These are phyloP conservation scores for Alternaria longipes DNA, from an alignment of 2,329 filamentous ascomycete genomes.

Conservation along the genomic window DNA sequence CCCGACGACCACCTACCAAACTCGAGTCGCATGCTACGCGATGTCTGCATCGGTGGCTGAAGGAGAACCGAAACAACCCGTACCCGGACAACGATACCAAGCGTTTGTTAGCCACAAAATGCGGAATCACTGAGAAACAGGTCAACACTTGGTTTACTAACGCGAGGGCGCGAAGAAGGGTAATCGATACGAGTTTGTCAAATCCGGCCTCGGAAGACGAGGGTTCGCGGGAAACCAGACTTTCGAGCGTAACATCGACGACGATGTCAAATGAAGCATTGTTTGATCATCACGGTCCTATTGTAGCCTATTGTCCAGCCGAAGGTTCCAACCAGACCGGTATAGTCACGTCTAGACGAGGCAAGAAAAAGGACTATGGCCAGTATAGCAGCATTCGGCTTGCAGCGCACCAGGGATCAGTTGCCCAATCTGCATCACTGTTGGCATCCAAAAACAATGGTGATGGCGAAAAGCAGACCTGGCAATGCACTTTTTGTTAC, in stretches of 20 bases:
- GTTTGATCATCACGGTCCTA: constrained; percentile 3
- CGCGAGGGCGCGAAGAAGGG: constrained; percentile 41
- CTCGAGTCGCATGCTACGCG: constrained; percentile 41
- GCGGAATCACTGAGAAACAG: constrained; percentile 48
- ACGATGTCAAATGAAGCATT: constrained; percentile 11
- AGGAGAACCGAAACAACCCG: constrained; percentile 40
- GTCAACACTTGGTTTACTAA: constrained; percentile 50
- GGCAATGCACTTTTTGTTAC: constrained; percentile 50
- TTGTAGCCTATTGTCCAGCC: constrained; percentile 17
- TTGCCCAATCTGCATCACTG: constrained; percentile 11
- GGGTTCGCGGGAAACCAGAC: constrained; percentile 21
- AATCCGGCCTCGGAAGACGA: constrained; percentile 33
- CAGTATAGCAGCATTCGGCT: constrained; percentile 26
- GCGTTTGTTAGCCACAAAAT: constrained; percentile 38
- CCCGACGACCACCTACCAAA: constrained; percentile 37
- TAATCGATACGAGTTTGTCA: constrained; percentile 25
- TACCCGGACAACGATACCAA: constrained; percentile 46
- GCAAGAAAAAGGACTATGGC: constrained; percentile 51
- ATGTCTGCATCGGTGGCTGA: constrained; percentile 42
- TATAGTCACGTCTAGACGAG: constrained; percentile 32
- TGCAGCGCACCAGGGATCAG: constrained; percentile 20
- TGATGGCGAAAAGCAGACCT: constrained; percentile 30
- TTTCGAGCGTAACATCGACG: constrained; percentile 18
- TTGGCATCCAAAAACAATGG: neutral
- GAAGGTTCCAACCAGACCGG: neutral